Base-by-base conservation (phyloP, 352 stramenopile genomes). In the Phytophthora boehmeriae region DNA sequence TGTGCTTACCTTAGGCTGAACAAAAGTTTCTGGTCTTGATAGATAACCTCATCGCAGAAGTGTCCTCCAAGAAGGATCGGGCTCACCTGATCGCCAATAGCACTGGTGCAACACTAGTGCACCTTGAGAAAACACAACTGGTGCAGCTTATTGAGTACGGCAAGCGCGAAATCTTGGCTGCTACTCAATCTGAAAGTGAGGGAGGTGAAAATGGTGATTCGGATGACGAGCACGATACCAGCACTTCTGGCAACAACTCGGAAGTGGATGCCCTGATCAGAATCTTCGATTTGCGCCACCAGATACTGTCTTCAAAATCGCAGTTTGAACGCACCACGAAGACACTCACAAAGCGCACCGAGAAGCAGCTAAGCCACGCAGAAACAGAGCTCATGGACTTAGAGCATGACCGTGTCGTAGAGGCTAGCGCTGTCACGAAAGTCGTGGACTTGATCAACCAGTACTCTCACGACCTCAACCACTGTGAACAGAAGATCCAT, bases 211-310 rank as follows among this genome's bases (percentile, higher is more conserved):
- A 62, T 17, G 43, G 22, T 22, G 52, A 71, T 35, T 27, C n/a
- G 42, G 57, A 66, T 42, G 34, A 17, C 22, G 54, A 62, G 9
- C 34, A 60, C 27, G 62, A 74, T 45, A 56, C 28, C 3, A 45
- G 54, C 25, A 39, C 59, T 1, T 54, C 64, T 28, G 45, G 30
- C 39, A 71, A 63, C 17, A 74, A 76, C 16, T 89, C 81, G 5
- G 83, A 86, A 58, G 75, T 91, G 16, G 83, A 89, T 23, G 81
- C 79, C 36, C 51, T 93, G 2, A 79, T 91, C 11, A 75, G 73
- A 48, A 85, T 93, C 25, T 89, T 91, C 42, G 83, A 93, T 35
- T 62, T 93, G 41, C 81, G 83, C 2, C 83, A 93, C 46, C 73
- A 90, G 32, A 86, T 93, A 48, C 58, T 93, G 32, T 87, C 82